Percentiles rank a stretch among this genome's conserved stretches.
These are phyloP conservation scores for Rhodotorula toruloides DNA, from an alignment of 768 basidiomycete genomes.

Conservation along the genomic window DNA sequence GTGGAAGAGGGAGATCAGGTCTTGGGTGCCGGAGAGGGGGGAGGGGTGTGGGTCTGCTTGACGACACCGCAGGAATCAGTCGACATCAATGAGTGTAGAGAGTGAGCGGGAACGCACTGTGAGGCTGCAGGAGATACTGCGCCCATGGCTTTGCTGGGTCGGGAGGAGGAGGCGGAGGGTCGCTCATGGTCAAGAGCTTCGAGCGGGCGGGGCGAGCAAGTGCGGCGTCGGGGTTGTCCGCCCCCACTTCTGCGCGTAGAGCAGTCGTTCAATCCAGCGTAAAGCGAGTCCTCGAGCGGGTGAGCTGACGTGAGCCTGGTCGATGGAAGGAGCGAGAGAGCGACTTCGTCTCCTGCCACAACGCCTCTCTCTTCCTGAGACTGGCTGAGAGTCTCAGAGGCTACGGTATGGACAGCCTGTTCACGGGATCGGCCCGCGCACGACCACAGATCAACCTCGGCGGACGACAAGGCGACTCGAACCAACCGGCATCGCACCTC, in stretches of 20 bases:
- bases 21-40: conserved; percentile 28
- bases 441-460: conserved; percentile 25
- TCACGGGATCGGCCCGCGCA: conserved; percentile 1
- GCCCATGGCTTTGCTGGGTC: neutral
- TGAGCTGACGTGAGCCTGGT: neutral
- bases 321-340: neutral
- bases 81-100: neutral
- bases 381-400: too few relatives aligned
- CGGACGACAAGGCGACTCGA: too few relatives aligned
- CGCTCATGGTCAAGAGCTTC: too few relatives aligned
- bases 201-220: neutral
- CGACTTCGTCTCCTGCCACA: neutral
- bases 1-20: conserved; percentile 36
- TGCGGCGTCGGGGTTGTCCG: neutral
- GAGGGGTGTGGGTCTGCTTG: conserved; percentile 19
- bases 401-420: conserved; percentile 18
- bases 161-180: neutral
- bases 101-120: neutral
- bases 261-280: too few relatives aligned
- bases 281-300: neutral
- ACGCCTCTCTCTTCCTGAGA: too few relatives aligned
- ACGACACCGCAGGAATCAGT: neutral
- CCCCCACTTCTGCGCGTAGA: neutral
- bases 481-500: neutral
- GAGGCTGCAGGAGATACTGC: neutral